These are phyloP conservation scores for Termitomyces sp. DNA, from an alignment of 768 basidiomycete genomes.

Conservation along the genomic window DNA sequence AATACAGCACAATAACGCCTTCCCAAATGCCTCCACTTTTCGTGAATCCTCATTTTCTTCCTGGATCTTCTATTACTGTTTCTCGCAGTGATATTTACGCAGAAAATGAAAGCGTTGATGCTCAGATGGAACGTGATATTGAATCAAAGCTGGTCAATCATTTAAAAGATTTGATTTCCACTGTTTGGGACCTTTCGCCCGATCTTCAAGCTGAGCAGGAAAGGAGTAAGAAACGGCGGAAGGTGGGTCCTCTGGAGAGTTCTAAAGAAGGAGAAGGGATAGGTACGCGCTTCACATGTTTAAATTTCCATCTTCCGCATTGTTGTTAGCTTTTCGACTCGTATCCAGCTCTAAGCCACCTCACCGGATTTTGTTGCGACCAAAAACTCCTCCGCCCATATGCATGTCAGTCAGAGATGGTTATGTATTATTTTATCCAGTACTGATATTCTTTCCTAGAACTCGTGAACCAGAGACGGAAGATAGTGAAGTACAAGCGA, in stretches of 20 bases:
- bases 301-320: conserved; percentile 1
- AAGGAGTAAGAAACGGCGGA: conserved; percentile 10
- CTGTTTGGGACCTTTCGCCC: conserved; percentile 3
- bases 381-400: conserved; percentile 30
- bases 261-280: not conserved
- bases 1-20: conserved; percentile 13
- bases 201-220: not conserved
- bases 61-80: conserved; percentile 23
- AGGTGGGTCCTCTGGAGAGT: not conserved
- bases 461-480: conserved; percentile 44
- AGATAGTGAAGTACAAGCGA: conserved; percentile 38
- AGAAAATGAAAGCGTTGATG: conserved; percentile 6
- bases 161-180: conserved; percentile 15
- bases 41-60: conserved; percentile 39
- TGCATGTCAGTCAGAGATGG: conserved; percentile 23
- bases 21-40: conserved; percentile 28
- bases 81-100: conserved; percentile 28
- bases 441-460: conserved; percentile 20
- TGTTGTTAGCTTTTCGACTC: conserved; percentile 39
- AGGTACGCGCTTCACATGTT: conserved; percentile 1
- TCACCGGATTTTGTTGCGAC: conserved; percentile 33
- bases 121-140: conserved; percentile 1
- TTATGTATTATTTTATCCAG: not conserved
- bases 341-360: conserved; percentile 35
- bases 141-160: conserved; percentile 11